Evolutionary conservation across 202 grass and related monocot genomes (phyloP), one percentile per base, ranked within the genome.

Genomic region (Zoysia matrella): DNA sequence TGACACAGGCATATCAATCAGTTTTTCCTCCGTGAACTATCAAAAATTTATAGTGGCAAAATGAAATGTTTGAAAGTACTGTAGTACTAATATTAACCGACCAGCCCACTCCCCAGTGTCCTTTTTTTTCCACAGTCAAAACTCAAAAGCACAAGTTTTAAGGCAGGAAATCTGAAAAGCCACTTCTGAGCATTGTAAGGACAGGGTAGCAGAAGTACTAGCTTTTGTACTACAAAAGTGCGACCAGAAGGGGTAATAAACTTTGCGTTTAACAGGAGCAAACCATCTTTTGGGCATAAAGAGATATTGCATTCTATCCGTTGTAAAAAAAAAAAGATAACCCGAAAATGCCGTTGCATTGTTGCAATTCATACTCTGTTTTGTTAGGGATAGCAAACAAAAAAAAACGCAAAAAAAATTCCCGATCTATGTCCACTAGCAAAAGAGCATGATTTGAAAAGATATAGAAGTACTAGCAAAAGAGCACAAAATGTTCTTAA

Each of bases 91-190:
- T 51, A 9, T 3, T 8, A 7, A 7, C 13, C 12, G 30, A 36
- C 30, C 30, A 36, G 30, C 30, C 30, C 30, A 36, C 30, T 36
- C 30, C 30, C 30, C 30, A 36, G 30, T 46, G 3, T 14, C 61
- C 18, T 49, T n/a, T 18, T 79, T 71, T 50, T 52, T 30, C 3
- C 69, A 22, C 40, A 40, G 45, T 60, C 66, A 54, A 60, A 67
- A 77, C 30, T 36, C 30, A 36, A 36, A 36, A 49, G 60, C 67
- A 63, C 67, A 61, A 54, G 14, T 81, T 89, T 86, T 3, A 47
- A 53, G 72, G 11, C 47, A 78, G 55, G 77, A 62, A 63, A 69
- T 74, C 79, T 70, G 68, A 79, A 82, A 86, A 78, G 83, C 22
- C 54, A 39, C 52, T 15, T 3, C 6, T 12, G 82, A 61, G 8